These are phyloP conservation scores for Dispira parvispora DNA, from an alignment of 192 early-diverging fungal genomes.

Conservation along the genomic window DNA sequence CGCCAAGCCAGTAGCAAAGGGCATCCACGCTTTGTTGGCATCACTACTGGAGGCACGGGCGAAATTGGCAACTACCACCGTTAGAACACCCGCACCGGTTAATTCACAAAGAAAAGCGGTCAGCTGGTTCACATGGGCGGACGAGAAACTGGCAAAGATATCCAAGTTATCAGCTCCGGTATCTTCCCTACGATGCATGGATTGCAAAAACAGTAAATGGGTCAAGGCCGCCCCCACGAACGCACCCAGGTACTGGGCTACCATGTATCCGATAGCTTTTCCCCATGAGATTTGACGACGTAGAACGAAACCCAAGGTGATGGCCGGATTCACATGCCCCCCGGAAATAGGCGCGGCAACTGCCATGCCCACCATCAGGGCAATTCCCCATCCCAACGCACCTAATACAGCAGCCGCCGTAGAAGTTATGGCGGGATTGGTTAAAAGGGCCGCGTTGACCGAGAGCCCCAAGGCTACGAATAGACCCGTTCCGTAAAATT, in stretches of 20 bases:
- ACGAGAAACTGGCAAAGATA: slow-evolving; percentile 20
- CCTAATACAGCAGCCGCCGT: not conserved
- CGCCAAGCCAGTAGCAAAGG: slow-evolving; percentile 39
- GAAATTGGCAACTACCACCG: slow-evolving; percentile 36
- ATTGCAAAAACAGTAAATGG: slow-evolving; percentile 15
- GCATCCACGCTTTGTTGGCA: slow-evolving; percentile 13
- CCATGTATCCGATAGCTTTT: slow-evolving; percentile 21
- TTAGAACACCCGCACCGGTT: slow-evolving; percentile 37
- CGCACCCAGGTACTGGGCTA: slow-evolving; percentile 27
- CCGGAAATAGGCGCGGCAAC: slow-evolving; percentile 22
- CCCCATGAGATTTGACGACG: slow-evolving; percentile 23
- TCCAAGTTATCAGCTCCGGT: slow-evolving; percentile 13
- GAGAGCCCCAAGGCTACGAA: not conserved
- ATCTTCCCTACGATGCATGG: slow-evolving; percentile 16
- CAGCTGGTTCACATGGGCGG: not conserved
- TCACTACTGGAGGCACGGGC: slow-evolving; percentile 15
- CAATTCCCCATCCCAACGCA: slow-evolving; percentile 28
- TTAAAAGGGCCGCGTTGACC: not conserved
- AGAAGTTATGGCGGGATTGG: not conserved
- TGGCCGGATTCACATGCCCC: slow-evolving; percentile 29
- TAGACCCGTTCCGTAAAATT: not conserved
- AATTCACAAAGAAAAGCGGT: slow-evolving; percentile 27
- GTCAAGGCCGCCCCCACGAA: slow-evolving; percentile 26
- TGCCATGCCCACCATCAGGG: slow-evolving; percentile 26
- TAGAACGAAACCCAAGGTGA: slow-evolving; percentile 21